Base-by-base conservation (phyloP, 2,329 filamentous ascomycete species). In the Aspergillus sp. region DNA sequence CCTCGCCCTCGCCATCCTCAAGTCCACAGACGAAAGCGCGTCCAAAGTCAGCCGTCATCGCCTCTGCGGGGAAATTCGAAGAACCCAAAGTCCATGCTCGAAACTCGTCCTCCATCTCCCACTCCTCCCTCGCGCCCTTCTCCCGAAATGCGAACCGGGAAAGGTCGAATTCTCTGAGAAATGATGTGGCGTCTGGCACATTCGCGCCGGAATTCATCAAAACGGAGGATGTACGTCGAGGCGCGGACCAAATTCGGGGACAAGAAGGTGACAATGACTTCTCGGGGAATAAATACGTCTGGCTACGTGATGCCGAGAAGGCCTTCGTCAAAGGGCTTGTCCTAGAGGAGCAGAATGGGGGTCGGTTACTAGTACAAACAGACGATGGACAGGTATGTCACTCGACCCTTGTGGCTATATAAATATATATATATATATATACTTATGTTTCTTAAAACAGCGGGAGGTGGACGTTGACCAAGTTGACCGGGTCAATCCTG, bases 221-320 rank as follows among this genome's bases (percentile, higher is more conserved):
- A 74, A 86, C 87, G 0, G 92, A 96, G 63, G 90, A 93, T 63
- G 79, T 90, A 74, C 83, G 86, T 64, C 80, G 81, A 52, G 78
- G 78, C 2, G 79, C 80, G 31, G 82, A 85, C 59, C 75, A 78
- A 60, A 80, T 87, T 31, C 79, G 82, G 19, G 90, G 91, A 17
- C 92, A 97, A 59, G 96, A 99, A 76, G 95, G 95, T 62, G 93
- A 97, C 71, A 98, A 97, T 73, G 95, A 99, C 81, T 98, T 99
- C 75, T 99, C 95, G 0, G 96, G 95, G 57, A 98, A 96, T 79
- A 87, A 95, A 79, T 99, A 98, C 80, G 93, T 99, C 63, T 99
- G 95, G 96, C 81, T 99, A 71, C 90, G 89, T 75, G 93, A 99
- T 76, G 82, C 90, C 1, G 85, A 93, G 68, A 83, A 84, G 55